These are phyloP conservation scores for Talaromyces adpressus DNA, from an alignment of 495 filamentous ascomycete genomes.

Conservation along the genomic window DNA sequence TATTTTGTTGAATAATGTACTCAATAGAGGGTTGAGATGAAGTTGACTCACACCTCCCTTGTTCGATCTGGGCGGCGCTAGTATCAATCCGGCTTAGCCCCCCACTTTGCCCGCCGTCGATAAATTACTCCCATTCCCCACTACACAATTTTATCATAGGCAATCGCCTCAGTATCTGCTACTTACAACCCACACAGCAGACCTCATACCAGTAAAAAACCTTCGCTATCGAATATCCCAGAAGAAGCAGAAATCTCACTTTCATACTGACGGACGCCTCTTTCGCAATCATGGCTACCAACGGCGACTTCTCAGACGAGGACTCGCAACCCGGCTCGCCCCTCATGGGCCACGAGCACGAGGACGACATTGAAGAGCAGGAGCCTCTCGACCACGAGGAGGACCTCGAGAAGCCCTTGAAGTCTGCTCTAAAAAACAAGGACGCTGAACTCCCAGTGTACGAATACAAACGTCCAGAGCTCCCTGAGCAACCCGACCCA, in stretches of 20 bases:
- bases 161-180: slow-evolving; percentile 20
- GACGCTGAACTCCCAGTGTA: slow-evolving; percentile 33
- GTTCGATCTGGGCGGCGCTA: neutral
- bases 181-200: slow-evolving; percentile 10
- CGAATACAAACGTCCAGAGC: slow-evolving; percentile 47
- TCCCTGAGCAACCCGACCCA: slow-evolving; percentile 89
- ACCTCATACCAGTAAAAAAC: slow-evolving; percentile 18
- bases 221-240: slow-evolving; percentile 7
- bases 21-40: neutral
- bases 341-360: slow-evolving; percentile 44
- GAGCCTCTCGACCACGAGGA: slow-evolving; percentile 42
- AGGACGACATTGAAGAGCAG: slow-evolving; percentile 46
- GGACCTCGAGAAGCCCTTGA: slow-evolving; percentile 40
- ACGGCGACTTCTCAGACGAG: slow-evolving; percentile 57
- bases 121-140: slow-evolving; percentile 20
- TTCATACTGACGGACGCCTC: neutral
- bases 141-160: slow-evolving; percentile 41
- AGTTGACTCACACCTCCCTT: neutral
- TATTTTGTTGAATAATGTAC: neutral
- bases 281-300: slow-evolving; percentile 52
- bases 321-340: slow-evolving; percentile 54
- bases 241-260: neutral
- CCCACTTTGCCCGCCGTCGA: slow-evolving; percentile 21
- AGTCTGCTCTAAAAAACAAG: slow-evolving; percentile 62
- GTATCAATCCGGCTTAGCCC: slow-evolving; percentile 11